Base-by-base conservation (phyloP, 108 stramenopile genomes). In the Epithemia pelagica region DNA sequence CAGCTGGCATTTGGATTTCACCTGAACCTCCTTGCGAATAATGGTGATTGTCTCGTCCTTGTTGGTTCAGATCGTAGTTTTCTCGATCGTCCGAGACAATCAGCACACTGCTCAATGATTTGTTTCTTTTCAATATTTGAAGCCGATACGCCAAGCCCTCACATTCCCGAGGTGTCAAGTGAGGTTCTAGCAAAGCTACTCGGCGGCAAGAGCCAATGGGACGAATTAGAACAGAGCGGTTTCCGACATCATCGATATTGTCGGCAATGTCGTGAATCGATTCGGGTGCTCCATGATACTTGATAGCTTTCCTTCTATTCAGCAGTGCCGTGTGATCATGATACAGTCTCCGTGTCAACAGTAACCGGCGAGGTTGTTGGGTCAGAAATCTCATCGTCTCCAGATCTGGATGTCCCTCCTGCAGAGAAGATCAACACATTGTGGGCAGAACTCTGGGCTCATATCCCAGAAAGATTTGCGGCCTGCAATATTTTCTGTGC, bases 91-190 rank as follows among this genome's bases (percentile, higher is more conserved):
- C 88, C 2, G 80, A 65, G 7, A 82, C 87, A 59, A 93, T 75
- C 22, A 93, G 65, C 19, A 93, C 61, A 54, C 76, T 77, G 54
- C 79, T 89, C 54, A 93, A 74, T 25, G 54, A 71, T 23, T 75
- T 74, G 62, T 86, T 90, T 28, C 75, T 83, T 30, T 83, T 69
- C 59, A 93, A 55, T 26, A 74, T 67, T 0, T 68, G 71, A 26
- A 93, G 81, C 15, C 89, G 83, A 68, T 85, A 80, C 15, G 89
- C 81, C 66, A 93, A 64, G 15, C 89, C 92, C 33, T 93, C 82
- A 62, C 90, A 72, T 70, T 90, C 87, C 20, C 56, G 59, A 1
- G 82, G 71, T 0, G 75, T 75, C 61, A 90, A 64, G 7, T 82
- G 60, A 0, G 92, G 74, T 32, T 89, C 60, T 10, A 87, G 66